Percentiles rank a stretch among this genome's conserved stretches.
These are phyloP conservation scores for Malassezia dermatis DNA, from an alignment of 1,284 basidiomycete genomes.

Conservation along the genomic window DNA sequence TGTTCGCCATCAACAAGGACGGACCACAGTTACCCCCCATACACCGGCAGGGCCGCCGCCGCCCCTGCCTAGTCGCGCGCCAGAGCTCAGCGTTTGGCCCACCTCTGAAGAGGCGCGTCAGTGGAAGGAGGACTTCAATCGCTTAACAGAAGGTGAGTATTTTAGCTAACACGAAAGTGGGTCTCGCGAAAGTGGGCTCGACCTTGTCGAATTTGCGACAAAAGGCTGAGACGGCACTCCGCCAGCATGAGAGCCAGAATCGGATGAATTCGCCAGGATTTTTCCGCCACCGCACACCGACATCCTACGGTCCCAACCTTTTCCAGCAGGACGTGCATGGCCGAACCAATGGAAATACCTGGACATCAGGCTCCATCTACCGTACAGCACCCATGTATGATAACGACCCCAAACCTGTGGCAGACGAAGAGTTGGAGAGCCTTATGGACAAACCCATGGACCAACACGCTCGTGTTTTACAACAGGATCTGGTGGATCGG, in stretches of 20 bases:
- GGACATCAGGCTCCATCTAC: neutral
- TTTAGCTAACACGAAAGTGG: neutral
- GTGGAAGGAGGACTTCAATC: conserved; percentile 10
- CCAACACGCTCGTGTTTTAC: neutral
- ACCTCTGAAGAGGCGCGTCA: neutral
- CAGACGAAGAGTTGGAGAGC: conserved; percentile 5
- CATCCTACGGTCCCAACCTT: neutral
- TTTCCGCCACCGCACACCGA: neutral
- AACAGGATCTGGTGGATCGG: neutral
- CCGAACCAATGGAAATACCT: neutral
- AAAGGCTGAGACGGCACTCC: conserved; percentile 10
- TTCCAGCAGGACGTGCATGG: neutral
- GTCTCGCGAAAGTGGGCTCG: conserved; percentile 11
- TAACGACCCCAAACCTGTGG: conserved; percentile 8
- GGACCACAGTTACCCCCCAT: neutral
- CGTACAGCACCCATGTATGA: conserved; percentile 7
- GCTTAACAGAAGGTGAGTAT: conserved; percentile 1
- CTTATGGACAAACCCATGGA: neutral
- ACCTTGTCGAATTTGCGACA: conserved; percentile 6
- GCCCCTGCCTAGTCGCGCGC: neutral
- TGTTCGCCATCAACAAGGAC: neutral
- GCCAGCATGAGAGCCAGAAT: neutral
- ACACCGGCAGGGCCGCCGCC: neutral
- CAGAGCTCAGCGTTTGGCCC: neutral
- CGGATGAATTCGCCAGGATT: neutral